A percentile compares a stretch with the other conserved stretches of the same genome.
These are phyloP conservation scores for Kalanchoe fedtschenkoi DNA, from an alignment of 164 flowering plant genomes.

Conservation along the genomic window DNA sequence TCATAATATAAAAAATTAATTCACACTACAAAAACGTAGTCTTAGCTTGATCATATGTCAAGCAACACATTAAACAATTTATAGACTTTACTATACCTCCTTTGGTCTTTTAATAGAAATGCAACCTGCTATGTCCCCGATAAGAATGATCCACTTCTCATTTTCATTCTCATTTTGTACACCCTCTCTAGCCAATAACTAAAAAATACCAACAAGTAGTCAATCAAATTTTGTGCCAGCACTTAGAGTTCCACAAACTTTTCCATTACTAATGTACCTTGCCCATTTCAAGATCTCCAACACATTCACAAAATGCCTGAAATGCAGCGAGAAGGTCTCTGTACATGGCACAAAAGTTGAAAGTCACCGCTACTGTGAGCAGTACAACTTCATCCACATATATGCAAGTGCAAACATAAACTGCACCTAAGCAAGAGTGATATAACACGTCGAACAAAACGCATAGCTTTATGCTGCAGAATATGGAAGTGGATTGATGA, in stretches of 20 bases:
- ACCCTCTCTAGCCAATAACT: conserved; percentile 89
- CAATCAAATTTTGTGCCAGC: neutral
- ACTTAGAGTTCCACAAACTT: neutral
- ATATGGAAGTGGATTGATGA: no score
- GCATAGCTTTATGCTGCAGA: no score
- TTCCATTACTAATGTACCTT: conserved; percentile 45
- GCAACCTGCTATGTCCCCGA: conserved; percentile 82
- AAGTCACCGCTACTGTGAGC: neutral
- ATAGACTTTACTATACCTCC: conserved; percentile 46
- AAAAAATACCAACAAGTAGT: neutral
- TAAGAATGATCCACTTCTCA: conserved; percentile 81
- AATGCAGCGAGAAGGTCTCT: conserved; percentile 74
- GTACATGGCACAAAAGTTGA: conserved; percentile 11
- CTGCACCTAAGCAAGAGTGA: no score
- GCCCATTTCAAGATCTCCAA: conserved; percentile 99
- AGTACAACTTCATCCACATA: no score
- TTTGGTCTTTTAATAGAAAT: conserved; percentile 90
- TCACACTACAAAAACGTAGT: no score
- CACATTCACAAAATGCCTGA: conserved; percentile 97
- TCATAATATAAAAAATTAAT: no score
- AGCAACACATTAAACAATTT: neutral
- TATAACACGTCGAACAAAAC: no score
- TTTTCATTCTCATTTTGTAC: conserved; percentile 70
- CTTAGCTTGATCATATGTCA: neutral
- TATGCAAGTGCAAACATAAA: no score